Conservation (phyloP, 2,329 filamentous ascomycete species). For the Fusarium bactridioides region DNA sequence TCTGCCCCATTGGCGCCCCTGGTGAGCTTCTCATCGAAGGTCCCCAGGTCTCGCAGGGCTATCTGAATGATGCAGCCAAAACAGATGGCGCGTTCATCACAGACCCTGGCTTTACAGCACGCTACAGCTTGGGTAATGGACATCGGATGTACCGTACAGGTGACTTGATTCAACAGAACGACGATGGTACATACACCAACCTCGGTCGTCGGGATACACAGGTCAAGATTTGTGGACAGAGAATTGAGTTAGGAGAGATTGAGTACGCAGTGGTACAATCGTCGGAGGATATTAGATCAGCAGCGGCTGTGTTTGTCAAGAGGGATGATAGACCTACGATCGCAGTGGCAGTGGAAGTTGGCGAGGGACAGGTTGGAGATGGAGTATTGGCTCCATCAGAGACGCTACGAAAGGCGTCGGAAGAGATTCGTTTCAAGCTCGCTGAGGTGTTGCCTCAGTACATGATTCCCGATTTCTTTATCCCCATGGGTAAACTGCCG, state of each 20-base stretch:
- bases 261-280: neutral
- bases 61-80: neutral
- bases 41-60: neutral
- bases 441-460: neutral
- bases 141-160: neutral
- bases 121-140: neutral
- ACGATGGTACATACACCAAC: neutral
- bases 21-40: constrained; percentile 7
- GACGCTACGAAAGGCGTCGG: neutral
- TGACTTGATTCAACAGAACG: neutral
- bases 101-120: neutral
- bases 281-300: neutral
- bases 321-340: neutral
- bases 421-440: neutral
- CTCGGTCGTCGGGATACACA: neutral
- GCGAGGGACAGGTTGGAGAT: neutral
- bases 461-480: neutral
- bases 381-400: neutral
- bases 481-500: neutral
- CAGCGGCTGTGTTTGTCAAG: neutral
- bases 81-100: neutral
- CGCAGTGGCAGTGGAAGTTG: neutral
- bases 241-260: neutral
- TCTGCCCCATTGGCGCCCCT: neutral
- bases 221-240: neutral